Evolutionary conservation across 768 basidiomycete species (phyloP), one percentile per base, ranked within the genome.

Genomic region (Termitomyces sp.): DNA sequence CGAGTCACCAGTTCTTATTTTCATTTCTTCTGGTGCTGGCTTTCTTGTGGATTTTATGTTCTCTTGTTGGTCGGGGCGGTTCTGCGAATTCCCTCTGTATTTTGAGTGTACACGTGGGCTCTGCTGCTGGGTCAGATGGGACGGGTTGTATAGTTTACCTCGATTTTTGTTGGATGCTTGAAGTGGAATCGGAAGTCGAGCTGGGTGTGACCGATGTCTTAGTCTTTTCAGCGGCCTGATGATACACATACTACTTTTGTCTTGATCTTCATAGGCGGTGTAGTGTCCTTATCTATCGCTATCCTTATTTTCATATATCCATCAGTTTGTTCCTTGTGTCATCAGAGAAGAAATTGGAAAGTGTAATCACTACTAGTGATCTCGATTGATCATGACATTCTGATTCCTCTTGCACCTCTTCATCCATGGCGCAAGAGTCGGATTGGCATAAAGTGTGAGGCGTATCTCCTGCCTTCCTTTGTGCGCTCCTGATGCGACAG

Each of bases 371-470:
- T 16, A 48, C 29, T 29, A n/a, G 25, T 40, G 52, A 53, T 40
- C 40, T 55, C 31, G 19, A 21, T 32, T 54, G 34, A 54, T 45
- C 31, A 19, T 53, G 37, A 42, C 12, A 25, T 44, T 25, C 34
- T 8, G 19, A 37, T 6, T 23, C 12, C 19, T 38, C 32, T 19
- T 31, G 29, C 27, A 40, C 46, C 16, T 27, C 19, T 45, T 54
- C 57, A 16, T 25, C 44, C 55, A 62, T 62, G 62, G 43, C 63
- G 6, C 48, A 44, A 29, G 57, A 42, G 50, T 44, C 64, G 19
- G 66, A 68, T 41, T 85, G 84, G 84, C 84, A 86, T 61, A 79
- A 74, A 43, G 72, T 85, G 84, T 84, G 68, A 77, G 77, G 50
- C 16, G 44, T 37, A 25, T 25, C 29, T 27, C 34, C 40, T 23